Conservation (phyloP, 73 alveolate species). For the Paramecium biaurelia region DNA sequence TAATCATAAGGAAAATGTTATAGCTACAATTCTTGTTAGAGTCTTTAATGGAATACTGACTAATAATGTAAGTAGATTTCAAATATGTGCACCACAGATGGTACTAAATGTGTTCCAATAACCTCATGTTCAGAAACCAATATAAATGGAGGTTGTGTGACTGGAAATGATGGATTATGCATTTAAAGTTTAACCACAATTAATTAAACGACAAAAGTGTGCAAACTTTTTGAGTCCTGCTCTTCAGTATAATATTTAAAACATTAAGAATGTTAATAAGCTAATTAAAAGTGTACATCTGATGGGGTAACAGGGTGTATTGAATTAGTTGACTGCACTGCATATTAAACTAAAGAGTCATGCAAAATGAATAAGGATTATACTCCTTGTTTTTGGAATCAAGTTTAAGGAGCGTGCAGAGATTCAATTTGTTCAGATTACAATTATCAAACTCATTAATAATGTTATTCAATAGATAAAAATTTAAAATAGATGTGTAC, state of each 20-base stretch:
- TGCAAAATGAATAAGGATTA: not conserved
- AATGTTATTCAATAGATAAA: not conserved
- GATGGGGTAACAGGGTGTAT: not conserved
- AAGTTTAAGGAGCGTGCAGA: not conserved
- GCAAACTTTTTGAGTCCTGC: not conserved
- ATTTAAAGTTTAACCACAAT: not conserved
- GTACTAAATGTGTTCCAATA: not conserved
- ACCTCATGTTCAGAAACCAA: not conserved
- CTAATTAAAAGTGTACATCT: not conserved
- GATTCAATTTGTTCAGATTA: not conserved
- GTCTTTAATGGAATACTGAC: not conserved
- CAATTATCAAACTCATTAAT: not conserved
- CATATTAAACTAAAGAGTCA: not conserved
- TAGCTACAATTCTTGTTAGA: not conserved
- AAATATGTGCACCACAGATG: not conserved
- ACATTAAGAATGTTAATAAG: not conserved
- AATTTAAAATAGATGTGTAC: not conserved
- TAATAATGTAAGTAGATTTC: not conserved
- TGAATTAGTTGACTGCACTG: not conserved
- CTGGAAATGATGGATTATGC: not conserved
- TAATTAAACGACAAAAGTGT: not conserved
- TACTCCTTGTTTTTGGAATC: not conserved
- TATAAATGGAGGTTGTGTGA: not conserved
- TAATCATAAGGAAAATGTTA: not conserved
- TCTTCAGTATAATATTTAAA: not conserved